phyloP scores from a whole-genome alignment of 768 basidiomycete species.

The Tephrocybe sp. region DNA sequence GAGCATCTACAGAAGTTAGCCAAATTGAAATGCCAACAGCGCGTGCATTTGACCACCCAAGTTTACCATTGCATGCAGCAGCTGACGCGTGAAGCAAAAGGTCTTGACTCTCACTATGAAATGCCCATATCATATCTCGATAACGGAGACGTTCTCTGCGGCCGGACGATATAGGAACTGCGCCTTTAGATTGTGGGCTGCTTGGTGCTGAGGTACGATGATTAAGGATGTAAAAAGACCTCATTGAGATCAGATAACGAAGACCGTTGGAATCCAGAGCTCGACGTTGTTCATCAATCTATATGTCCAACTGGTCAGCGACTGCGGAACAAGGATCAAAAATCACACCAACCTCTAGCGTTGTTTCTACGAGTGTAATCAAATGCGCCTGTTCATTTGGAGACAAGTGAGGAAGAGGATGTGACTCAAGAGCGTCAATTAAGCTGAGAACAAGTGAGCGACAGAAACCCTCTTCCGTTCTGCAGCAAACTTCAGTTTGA shows the following conservation, averaged over 20 bases:
- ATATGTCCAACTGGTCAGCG: conserved; percentile 3
- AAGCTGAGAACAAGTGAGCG: conserved; percentile 57
- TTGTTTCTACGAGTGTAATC: conserved; percentile 80
- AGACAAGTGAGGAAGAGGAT: conserved; percentile 68
- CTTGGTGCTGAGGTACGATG: conserved; percentile 51
- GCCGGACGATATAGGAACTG: conserved; percentile 44
- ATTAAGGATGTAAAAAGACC: conserved; percentile 87
- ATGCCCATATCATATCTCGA: conserved; percentile 97
- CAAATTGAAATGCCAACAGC: conserved; percentile 86
- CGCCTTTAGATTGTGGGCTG: conserved; percentile 41
- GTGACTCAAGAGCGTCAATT: conserved; percentile 59
- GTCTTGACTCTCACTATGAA: conserved; percentile 92
- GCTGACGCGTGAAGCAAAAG: conserved; percentile 70
- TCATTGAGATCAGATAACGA: conserved; percentile 90
- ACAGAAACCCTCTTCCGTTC: conserved; percentile 55
- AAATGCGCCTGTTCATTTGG: conserved; percentile 82
- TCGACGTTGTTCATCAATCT: conserved; percentile 91
- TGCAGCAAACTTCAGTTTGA: conserved; percentile 22
- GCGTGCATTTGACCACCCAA: conserved; percentile 87
- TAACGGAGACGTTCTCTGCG: conserved; percentile 79
- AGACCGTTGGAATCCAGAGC: conserved; percentile 90
- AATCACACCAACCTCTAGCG: conserved; percentile 65
- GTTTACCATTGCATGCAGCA: conserved; percentile 75
- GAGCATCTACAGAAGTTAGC: conserved; percentile 72
- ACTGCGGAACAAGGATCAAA: neutral